Conservation (phyloP, 345 rosid genomes). For the Theobroma cacao region DNA sequence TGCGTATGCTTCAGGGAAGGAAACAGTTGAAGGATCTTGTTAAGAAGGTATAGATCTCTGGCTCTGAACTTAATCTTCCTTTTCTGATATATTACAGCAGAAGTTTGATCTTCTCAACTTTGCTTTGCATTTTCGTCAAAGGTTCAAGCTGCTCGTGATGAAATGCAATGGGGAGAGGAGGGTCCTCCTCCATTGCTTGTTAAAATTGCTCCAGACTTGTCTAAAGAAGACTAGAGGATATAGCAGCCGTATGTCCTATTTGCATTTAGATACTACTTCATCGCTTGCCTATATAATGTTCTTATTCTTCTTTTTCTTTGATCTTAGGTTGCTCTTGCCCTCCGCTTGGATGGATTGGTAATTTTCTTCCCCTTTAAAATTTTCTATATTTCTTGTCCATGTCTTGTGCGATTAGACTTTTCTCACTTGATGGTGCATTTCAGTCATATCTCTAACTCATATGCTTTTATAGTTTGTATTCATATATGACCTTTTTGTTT, state of each 20-base stretch:
- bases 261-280: constrained; percentile 2
- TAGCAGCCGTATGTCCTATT: constrained; percentile 72
- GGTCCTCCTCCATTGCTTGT: constrained; percentile 98
- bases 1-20: constrained; percentile 96
- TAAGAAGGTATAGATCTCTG: constrained; percentile 57
- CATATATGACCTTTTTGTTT: not conserved
- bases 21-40: constrained; percentile 93
- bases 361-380: constrained; percentile 18
- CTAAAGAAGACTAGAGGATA: constrained; percentile 94
- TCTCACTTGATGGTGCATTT: not conserved
- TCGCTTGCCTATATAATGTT: constrained; percentile 1
- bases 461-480: not conserved
- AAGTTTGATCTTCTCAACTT: constrained; percentile 3
- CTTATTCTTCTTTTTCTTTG: constrained; percentile 32
- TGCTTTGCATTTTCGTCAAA: constrained; percentile 23
- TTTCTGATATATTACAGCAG: not conserved
- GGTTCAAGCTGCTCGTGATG: constrained; percentile 99
- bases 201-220: constrained; percentile 95
- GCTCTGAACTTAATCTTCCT: not conserved
- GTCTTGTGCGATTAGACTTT: not conserved
- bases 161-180: constrained; percentile 99
- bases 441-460: not conserved
- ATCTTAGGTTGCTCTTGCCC: constrained; percentile 90
- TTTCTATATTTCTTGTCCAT: not conserved
- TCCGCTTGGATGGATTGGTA: constrained; percentile 96